These are phyloP conservation scores for Claviceps pazoutovae DNA, from an alignment of 2,329 filamentous ascomycete genomes.

Conservation along the genomic window DNA sequence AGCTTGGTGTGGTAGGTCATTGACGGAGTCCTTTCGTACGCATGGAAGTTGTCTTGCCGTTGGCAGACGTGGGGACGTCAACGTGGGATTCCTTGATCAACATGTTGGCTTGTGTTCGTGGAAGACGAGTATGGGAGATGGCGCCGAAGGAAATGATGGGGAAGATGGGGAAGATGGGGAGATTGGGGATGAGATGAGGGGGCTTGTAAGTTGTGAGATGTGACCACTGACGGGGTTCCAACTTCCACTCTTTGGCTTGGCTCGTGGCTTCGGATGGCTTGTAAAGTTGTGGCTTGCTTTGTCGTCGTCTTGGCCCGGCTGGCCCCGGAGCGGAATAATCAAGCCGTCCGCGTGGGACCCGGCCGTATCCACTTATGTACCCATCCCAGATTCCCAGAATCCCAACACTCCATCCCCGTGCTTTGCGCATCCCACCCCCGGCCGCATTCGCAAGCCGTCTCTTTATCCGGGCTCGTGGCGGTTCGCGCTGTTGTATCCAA, in stretches of 20 bases:
- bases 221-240: too few relatives aligned
- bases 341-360: constrained; percentile 1
- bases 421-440: background rate
- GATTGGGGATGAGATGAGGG: too few relatives aligned
- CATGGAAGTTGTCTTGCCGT: constrained; percentile 41
- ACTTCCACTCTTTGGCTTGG: too few relatives aligned
- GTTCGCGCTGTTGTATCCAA: background rate
- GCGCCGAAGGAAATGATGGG: background rate
- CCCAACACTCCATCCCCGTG: background rate
- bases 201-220: too few relatives aligned
- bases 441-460: background rate
- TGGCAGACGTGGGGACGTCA: constrained; percentile 35
- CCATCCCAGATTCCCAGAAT: background rate
- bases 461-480: background rate
- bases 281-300: too few relatives aligned
- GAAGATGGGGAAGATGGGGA: background rate
- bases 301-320: too few relatives aligned
- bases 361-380: background rate
- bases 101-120: constrained; percentile 22
- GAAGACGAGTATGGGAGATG: background rate
- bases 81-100: constrained; percentile 38
- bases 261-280: too few relatives aligned
- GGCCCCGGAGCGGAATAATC: constrained; percentile 4
- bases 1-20: background rate
- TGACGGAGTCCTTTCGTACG: constrained; percentile 20